Base-by-base conservation (phyloP, 768 basidiomycete genomes). In the Lactarius evosmus region DNA sequence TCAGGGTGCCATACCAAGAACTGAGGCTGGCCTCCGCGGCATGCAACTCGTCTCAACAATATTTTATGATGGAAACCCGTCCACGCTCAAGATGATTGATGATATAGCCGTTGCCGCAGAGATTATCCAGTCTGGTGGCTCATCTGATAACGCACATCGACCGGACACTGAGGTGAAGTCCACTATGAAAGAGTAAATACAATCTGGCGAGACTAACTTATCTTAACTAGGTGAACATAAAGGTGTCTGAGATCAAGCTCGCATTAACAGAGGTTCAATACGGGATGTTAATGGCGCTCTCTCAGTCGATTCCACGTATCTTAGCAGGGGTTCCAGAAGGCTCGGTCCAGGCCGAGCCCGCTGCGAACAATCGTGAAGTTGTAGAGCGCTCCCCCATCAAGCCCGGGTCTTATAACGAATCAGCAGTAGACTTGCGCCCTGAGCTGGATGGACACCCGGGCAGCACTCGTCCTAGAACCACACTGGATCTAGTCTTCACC, bases 231-330 rank as follows among this genome's bases (percentile, higher is more conserved):
- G 76, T 94, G 56, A 71, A 78, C 2, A 77, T 95, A 36, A 82
- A 81, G 61, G 82, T 96, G 59, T 93, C 94, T 3, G 93, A 95
- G 69, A 83, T 96, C 73, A 88, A 86, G 70, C 76, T 96, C 56
- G 82, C 89, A 69, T 78, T 98, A 56, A 95, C 94, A 4, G 89
- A 95, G 73, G 75, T 81, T 29, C 95, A 97, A 75, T 97, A 95
- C 73, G 75, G 77, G 58, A 79, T 91, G 53, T 76, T 96, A 22
- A 78, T 95, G 49, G 77, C 76, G 25, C 75, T 96, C 8, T 82
- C 80, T 2, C 82, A 80, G 67, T 85, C 90, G 6, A 85, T 96
- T 64, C 87, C 89, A 7, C 78, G 82, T 66, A 81, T 89, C 25
- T 78, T 94, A 59, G 75, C 80, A 1, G 77, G 78, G 54, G 72